A percentile compares a stretch with the other conserved stretches of the same genome.
Conservation (phyloP, 148 eudicot genomes). For the Chenopodium berlandieri region DNA sequence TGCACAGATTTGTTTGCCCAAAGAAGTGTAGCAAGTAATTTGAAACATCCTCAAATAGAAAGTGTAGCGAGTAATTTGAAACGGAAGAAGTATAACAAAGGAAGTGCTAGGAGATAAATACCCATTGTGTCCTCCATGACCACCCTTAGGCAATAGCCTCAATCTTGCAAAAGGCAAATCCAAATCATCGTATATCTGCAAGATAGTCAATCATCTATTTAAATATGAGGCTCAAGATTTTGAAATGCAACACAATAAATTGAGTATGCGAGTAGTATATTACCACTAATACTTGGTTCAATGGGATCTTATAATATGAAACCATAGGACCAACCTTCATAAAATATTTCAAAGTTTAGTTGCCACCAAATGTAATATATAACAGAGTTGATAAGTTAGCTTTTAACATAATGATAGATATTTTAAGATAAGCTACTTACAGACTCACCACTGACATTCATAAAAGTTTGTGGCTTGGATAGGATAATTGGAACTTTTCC, state of each 20-base stretch:
- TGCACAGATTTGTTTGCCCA: too few relatives aligned
- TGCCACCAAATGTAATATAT: neutral
- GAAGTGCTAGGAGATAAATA: constrained; percentile 27
- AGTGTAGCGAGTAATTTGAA: too few relatives aligned
- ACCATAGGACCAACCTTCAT: constrained; percentile 88
- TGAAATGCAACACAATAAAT: constrained; percentile 1
- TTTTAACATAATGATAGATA: neutral
- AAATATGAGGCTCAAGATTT: neutral
- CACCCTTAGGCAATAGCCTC: constrained; percentile 90
- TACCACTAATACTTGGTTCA: constrained; percentile 96
- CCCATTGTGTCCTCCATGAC: constrained; percentile 99
- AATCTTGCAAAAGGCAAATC: constrained; percentile 92
- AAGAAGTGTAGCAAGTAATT: too few relatives aligned
- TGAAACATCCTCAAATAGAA: too few relatives aligned
- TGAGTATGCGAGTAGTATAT: constrained; percentile 9
- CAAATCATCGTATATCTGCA: constrained; percentile 88
- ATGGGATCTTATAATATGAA: constrained; percentile 88
- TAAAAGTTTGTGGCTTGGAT: constrained; percentile 91
- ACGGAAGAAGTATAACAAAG: neutral
- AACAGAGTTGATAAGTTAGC: neutral
- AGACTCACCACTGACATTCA: constrained; percentile 99
- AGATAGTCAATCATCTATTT: constrained; percentile 13
- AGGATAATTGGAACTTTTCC: constrained; percentile 80
- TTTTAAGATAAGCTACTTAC: constrained; percentile 66
- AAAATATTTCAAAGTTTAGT: constrained; percentile 15